phyloP scores from a whole-genome alignment of 2,329 filamentous ascomycete genomes.

The Tolypocladium album region DNA sequence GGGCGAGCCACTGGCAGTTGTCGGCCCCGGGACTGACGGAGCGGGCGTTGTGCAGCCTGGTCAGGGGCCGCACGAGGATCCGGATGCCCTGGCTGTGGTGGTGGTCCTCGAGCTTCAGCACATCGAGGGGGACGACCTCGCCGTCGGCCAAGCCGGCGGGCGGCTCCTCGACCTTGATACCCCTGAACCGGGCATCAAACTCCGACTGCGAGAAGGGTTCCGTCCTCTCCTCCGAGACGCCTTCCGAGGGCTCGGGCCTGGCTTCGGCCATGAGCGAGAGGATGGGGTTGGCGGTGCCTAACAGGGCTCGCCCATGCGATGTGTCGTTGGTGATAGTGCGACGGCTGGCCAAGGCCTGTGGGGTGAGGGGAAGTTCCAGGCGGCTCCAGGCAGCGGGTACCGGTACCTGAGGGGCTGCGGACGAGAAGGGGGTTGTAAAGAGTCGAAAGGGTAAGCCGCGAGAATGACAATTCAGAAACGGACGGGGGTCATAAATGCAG shows the following conservation, averaged over 20 bases:
- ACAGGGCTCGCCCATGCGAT: slow-evolving; percentile 1
- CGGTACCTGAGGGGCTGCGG: background rate
- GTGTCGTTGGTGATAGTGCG: slow-evolving; percentile 1
- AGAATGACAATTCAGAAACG: background rate
- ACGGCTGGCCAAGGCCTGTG: background rate
- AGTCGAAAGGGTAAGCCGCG: background rate
- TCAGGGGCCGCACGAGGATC: slow-evolving; percentile 45
- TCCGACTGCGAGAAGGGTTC: slow-evolving; percentile 48
- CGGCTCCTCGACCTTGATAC: slow-evolving; percentile 33
- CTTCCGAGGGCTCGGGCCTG: slow-evolving; percentile 25
- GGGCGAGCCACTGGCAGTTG: slow-evolving; percentile 45
- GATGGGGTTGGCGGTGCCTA: slow-evolving; percentile 4
- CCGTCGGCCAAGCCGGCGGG: slow-evolving; percentile 23
- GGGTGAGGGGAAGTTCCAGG: slow-evolving; percentile 1
- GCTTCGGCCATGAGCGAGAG: slow-evolving; percentile 32
- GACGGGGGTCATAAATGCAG: slow-evolving; percentile 15
- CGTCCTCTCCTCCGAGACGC: slow-evolving; percentile 39
- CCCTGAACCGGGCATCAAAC: slow-evolving; percentile 37
- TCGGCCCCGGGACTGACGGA: slow-evolving; percentile 46
- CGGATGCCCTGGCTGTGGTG: slow-evolving; percentile 46
- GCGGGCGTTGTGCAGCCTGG: slow-evolving; percentile 37
- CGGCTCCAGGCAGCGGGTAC: background rate
- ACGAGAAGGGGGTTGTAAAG: background rate
- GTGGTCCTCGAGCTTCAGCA: slow-evolving; percentile 38
- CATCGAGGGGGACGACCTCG: slow-evolving; percentile 41